Evolutionary conservation across 2,329 filamentous ascomycete species (phyloP).

Genomic region (Pseudonectria foliicola): DNA sequence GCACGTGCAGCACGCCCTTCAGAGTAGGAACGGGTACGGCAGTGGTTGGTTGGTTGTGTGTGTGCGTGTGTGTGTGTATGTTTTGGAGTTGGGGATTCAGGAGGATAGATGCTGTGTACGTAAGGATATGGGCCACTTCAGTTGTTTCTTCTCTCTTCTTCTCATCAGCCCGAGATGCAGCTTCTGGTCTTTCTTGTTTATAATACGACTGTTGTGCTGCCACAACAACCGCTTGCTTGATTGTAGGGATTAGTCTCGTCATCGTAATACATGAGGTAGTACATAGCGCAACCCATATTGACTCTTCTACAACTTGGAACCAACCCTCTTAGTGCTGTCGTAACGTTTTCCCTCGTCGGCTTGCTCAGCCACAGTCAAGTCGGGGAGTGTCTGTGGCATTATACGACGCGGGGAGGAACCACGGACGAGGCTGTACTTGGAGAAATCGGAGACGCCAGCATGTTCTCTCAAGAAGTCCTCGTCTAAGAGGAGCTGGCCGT

Average conservation of each 20-base stretch:
- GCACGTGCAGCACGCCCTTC: conserved; percentile 1
- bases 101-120: background rate
- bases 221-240: background rate
- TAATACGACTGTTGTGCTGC: conserved; percentile 1
- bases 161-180: background rate
- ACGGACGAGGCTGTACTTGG: conserved; percentile 61
- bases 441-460: conserved; percentile 61
- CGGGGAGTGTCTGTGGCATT: conserved; percentile 65
- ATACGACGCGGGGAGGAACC: conserved; percentile 63
- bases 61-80: conserved; percentile 7
- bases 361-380: conserved; percentile 67
- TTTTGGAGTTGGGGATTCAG: conserved; percentile 15
- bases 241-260: background rate
- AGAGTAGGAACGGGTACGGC: conserved; percentile 5
- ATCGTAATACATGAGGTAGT: no score
- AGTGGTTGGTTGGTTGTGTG: conserved; percentile 9
- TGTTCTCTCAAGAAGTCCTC: conserved; percentile 70
- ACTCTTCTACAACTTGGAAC: conserved; percentile 32
- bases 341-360: conserved; percentile 68
- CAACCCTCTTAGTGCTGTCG: conserved; percentile 49
- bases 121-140: background rate
- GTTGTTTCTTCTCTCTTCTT: background rate
- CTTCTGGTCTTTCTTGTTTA: no score
- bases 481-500: conserved; percentile 66
- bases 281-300: no score